A percentile compares a stretch with the other conserved stretches of the same genome.
Conservation (phyloP, 2,329 filamentous ascomycete species). For the Periconia macrospinosa region DNA sequence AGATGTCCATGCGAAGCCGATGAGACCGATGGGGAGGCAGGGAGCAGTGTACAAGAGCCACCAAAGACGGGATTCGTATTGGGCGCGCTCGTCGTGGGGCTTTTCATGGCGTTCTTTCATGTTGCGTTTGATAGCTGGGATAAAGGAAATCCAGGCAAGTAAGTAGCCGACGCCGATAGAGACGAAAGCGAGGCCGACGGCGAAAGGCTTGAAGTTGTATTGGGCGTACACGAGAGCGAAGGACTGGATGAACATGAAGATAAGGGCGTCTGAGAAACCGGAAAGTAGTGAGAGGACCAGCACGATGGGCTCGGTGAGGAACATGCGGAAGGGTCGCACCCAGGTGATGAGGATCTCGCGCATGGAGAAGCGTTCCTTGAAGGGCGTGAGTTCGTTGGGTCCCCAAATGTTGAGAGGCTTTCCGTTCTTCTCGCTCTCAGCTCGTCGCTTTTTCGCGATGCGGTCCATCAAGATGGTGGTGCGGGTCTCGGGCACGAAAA, state of each 20-base stretch:
- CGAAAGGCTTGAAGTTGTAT: constrained; percentile 63
- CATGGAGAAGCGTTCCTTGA: constrained; percentile 38
- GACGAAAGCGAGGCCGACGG: constrained; percentile 65
- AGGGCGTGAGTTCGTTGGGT: constrained; percentile 66
- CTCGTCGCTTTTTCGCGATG: constrained; percentile 74
- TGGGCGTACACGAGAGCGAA: constrained; percentile 69
- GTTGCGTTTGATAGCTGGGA: constrained; percentile 54
- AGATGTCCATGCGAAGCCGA: constrained; percentile 72
- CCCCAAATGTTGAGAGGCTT: constrained; percentile 67
- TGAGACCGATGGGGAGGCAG: constrained; percentile 67
- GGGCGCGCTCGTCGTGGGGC: constrained; percentile 31
- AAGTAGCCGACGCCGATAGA: constrained; percentile 63
- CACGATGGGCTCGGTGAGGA: constrained; percentile 75
- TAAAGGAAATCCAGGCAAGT: constrained; percentile 63
- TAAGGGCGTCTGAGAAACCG: constrained; percentile 75
- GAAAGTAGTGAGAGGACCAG: constrained; percentile 70
- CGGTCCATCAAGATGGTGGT: constrained; percentile 76
- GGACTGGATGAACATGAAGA: constrained; percentile 77
- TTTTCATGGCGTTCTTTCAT: constrained; percentile 30
- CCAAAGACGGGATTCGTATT: constrained; percentile 60
- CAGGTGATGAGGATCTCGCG: constrained; percentile 45
- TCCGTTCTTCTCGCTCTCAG: constrained; percentile 63
- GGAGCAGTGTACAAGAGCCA: constrained; percentile 66
- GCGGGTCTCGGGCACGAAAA: constrained; percentile 77
- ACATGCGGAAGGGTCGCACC: constrained; percentile 70